These are phyloP conservation scores for Claviceps pazoutovae DNA, from an alignment of 2,329 filamentous ascomycete genomes.

Conservation along the genomic window DNA sequence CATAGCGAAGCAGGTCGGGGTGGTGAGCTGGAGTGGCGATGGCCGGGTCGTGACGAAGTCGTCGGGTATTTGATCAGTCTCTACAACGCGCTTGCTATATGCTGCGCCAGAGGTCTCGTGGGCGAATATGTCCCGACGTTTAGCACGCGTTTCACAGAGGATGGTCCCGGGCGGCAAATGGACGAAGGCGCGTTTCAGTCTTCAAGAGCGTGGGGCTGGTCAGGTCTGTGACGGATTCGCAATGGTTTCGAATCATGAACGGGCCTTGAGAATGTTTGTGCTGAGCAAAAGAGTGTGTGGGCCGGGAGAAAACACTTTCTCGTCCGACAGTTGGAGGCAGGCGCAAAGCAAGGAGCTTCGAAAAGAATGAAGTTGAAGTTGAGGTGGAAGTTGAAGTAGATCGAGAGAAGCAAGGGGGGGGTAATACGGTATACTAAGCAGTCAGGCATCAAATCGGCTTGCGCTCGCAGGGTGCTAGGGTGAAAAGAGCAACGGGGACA, in stretches of 20 bases:
- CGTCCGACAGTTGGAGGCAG: background rate
- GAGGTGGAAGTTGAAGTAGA: background rate
- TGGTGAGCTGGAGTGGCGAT: background rate
- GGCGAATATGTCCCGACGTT: background rate
- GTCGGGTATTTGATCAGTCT: background rate
- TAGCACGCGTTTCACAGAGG: background rate
- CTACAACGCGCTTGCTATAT: background rate
- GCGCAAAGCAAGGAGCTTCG: background rate
- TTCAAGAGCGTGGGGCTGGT: background rate
- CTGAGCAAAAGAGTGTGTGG: background rate
- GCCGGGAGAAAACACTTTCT: background rate
- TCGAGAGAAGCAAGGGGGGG: background rate
- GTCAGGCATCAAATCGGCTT: background rate
- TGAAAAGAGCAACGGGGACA: background rate
- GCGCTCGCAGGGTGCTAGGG: background rate
- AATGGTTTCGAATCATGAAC: background rate
- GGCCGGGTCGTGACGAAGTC: background rate
- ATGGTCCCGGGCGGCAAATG: background rate
- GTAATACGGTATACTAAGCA: background rate
- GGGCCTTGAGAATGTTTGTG: background rate
- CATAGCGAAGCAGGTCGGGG: conserved; percentile 25
- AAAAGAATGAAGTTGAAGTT: background rate
- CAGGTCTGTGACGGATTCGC: background rate
- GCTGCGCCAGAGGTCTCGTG: background rate
- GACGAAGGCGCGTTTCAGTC: background rate